Conservation (phyloP, 345 rosid genomes). For the Firmiana major region DNA sequence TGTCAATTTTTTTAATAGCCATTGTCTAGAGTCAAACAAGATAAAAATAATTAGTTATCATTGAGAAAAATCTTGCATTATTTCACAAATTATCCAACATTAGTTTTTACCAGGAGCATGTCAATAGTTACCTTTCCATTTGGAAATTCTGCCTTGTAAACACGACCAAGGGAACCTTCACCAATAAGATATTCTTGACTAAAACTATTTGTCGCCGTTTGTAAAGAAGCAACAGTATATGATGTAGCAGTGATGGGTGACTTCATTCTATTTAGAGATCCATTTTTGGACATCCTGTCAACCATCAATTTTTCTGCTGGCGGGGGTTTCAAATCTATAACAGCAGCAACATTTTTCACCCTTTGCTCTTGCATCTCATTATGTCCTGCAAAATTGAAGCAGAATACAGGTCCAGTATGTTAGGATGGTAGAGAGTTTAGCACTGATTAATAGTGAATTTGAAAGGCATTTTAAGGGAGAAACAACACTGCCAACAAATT, state of each 20-base stretch:
- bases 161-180: conserved; percentile 99
- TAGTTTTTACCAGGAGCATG: not conserved
- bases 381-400: conserved; percentile 30
- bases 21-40: conserved; percentile 42
- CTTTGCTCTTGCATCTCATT: conserved; percentile 61
- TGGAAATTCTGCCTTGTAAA: conserved; percentile 83
- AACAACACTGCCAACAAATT: not conserved
- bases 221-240: conserved; percentile 82
- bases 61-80: not conserved
- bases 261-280: conserved; percentile 62
- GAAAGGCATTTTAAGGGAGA: not conserved
- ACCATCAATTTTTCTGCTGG: conserved; percentile 64
- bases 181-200: conserved; percentile 88
- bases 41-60: conserved; percentile 7
- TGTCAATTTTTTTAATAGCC: conserved; percentile 96
- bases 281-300: conserved; percentile 61
- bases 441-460: conserved; percentile 7
- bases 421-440: conserved; percentile 2
- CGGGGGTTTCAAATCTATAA: conserved; percentile 67
- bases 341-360: conserved; percentile 58
- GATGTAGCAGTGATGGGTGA: conserved; percentile 78
- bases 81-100: not conserved
- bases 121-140: conserved; percentile 66
- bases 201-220: conserved; percentile 87
- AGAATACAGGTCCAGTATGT: conserved; percentile 4